phyloP scores from a whole-genome alignment of 2,329 filamentous ascomycete species.

The Ophiostoma himal-ulmi region DNA sequence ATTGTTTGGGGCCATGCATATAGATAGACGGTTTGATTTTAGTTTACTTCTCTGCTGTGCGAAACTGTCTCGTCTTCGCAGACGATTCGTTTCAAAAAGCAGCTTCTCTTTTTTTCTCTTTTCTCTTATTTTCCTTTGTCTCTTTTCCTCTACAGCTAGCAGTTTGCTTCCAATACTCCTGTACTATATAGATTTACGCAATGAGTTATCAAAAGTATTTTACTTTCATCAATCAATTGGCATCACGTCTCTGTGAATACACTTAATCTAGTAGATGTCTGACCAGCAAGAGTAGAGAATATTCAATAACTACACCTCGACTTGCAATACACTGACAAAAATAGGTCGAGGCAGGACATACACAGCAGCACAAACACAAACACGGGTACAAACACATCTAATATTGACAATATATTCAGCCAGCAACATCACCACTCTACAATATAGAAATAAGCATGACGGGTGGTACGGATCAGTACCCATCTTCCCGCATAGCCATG shows the following conservation, averaged over 20 bases:
- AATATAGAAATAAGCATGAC: neutral
- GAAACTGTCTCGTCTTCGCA: neutral
- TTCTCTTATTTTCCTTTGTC: neutral
- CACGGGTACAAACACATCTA: neutral
- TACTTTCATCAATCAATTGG: neutral
- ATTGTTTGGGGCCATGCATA: slow-evolving; percentile 21
- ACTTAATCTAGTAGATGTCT: too few relatives aligned
- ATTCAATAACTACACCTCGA: too few relatives aligned
- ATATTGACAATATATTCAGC: neutral
- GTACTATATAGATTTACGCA: slow-evolving; percentile 15
- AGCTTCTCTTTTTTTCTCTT: neutral
- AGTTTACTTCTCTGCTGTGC: neutral
- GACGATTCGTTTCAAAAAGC: neutral
- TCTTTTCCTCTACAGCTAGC: neutral
- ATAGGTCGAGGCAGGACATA: neutral
- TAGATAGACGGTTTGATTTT: slow-evolving; percentile 22
- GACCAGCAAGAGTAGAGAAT: too few relatives aligned
- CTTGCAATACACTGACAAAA: neutral
- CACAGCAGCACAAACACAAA: neutral
- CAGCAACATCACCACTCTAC: neutral
- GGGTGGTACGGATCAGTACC: neutral
- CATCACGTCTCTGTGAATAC: too few relatives aligned
- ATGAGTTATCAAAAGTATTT: slow-evolving; percentile 9
- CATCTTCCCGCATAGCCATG: neutral
- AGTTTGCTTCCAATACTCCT: slow-evolving; percentile 14